Percentiles rank a stretch among this genome's conserved stretches.
These are phyloP conservation scores for Helicocarpus griseus DNA, from an alignment of 2,329 filamentous ascomycete genomes.

Conservation along the genomic window DNA sequence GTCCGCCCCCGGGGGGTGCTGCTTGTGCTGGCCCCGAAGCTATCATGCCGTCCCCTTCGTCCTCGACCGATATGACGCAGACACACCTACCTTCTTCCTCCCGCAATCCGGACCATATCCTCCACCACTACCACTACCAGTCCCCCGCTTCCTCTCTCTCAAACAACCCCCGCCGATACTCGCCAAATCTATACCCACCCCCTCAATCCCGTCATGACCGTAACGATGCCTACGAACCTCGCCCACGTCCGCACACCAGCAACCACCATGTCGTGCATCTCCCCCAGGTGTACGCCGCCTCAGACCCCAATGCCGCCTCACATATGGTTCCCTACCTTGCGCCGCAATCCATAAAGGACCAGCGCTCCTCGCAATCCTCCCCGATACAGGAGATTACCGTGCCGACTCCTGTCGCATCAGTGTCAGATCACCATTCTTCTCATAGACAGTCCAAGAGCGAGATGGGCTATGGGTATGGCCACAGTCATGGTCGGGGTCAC, in stretches of 20 bases:
- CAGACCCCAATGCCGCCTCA: conserved; percentile 3
- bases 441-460: not conserved
- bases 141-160: not conserved
- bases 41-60: too few species aligned
- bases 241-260: too few species aligned
- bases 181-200: not conserved
- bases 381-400: not conserved
- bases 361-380: not conserved
- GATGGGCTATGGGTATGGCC: not conserved
- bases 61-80: not conserved
- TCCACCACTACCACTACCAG: conserved; percentile 13
- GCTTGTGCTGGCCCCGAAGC: too few species aligned
- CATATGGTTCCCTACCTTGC: too few species aligned
- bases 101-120: conserved; percentile 16
- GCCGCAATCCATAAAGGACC: not conserved
- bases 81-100: not conserved
- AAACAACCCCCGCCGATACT: not conserved
- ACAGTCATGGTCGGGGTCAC: not conserved
- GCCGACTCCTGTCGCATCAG: not conserved
- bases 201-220: not conserved
- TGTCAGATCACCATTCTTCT: not conserved
- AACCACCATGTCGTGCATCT: not conserved
- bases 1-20: too few species aligned
- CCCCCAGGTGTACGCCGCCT: not conserved
- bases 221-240: not conserved